Evolutionary conservation across 1,284 basidiomycete species (phyloP).

Genomic region (Moesziomyces sp.): DNA sequence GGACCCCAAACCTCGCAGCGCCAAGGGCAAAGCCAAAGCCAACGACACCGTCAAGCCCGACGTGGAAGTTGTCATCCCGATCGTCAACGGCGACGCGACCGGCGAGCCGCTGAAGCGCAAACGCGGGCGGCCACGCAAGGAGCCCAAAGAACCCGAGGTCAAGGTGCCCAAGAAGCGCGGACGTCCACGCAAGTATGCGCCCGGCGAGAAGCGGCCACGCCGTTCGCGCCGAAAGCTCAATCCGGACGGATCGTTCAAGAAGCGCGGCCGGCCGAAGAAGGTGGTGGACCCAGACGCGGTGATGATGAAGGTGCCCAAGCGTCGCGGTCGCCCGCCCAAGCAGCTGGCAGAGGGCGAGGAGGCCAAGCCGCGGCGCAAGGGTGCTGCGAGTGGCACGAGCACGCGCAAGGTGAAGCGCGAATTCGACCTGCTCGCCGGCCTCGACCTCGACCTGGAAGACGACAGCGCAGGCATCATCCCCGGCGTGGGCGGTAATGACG

Average conservation of each 20-base stretch:
- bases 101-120: conserved; percentile 12
- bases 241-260: conserved; percentile 34
- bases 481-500: conserved; percentile 18
- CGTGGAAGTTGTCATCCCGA: conserved; percentile 33
- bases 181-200: conserved; percentile 38
- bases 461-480: conserved; percentile 20
- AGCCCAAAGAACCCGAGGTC: conserved; percentile 10
- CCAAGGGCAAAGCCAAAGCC: conserved; percentile 8
- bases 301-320: conserved; percentile 37
- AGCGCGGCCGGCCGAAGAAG: conserved; percentile 43
- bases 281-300: conserved; percentile 33
- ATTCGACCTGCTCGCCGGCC: conserved; percentile 40
- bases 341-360: conserved; percentile 7
- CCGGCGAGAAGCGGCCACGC: conserved; percentile 25
- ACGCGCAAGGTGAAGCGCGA: conserved; percentile 31
- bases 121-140: conserved; percentile 32
- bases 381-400: neutral
- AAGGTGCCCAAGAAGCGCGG: conserved; percentile 44
- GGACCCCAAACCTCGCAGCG: conserved; percentile 1
- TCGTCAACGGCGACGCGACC: conserved; percentile 5
- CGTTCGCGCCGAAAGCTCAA: conserved; percentile 34
- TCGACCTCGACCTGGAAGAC: conserved; percentile 36
- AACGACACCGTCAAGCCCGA: conserved; percentile 3
- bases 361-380: neutral
- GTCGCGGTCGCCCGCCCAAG: conserved; percentile 38